phyloP scores from a whole-genome alignment of 441 rosid genomes.

The Rhodomyrtus psidioides region DNA sequence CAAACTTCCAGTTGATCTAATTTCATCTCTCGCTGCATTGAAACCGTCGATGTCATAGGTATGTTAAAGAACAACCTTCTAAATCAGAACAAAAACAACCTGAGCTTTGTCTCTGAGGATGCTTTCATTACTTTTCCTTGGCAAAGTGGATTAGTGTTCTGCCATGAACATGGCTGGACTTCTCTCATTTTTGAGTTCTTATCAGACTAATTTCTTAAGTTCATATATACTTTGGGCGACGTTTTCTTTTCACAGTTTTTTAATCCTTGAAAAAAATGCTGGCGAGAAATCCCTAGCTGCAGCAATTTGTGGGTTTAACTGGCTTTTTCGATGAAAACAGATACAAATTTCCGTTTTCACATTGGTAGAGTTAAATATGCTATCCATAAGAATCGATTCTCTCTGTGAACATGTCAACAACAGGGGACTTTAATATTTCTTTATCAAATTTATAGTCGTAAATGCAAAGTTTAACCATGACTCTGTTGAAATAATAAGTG shows the following conservation, averaged over 20 bases:
- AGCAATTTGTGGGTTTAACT: not conserved
- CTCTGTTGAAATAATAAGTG: too few relatives aligned
- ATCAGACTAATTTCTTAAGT: not conserved
- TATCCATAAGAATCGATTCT: not conserved
- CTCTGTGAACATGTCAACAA: not conserved
- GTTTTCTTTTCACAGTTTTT: too few relatives aligned
- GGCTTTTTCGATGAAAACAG: not conserved
- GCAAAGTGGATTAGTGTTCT: not conserved
- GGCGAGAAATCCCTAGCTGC: too few relatives aligned
- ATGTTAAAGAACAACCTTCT: too few relatives aligned
- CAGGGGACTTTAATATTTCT: not conserved
- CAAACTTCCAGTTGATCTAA: too few relatives aligned
- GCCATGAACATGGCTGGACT: not conserved
- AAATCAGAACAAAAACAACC: too few relatives aligned
- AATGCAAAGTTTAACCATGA: not conserved
- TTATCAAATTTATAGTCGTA: not conserved
- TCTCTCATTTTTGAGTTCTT: not conserved
- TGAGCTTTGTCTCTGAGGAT: not conserved
- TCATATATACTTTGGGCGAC: too few relatives aligned
- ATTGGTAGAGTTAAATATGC: not conserved
- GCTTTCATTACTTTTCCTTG: not conserved
- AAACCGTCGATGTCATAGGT: conserved; percentile 60
- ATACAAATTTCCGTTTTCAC: not conserved
- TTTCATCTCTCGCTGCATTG: too few relatives aligned
- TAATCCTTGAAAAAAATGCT: too few relatives aligned